Base-by-base conservation (phyloP, 2,329 filamentous ascomycete species). In the Apiospora hydei region DNA sequence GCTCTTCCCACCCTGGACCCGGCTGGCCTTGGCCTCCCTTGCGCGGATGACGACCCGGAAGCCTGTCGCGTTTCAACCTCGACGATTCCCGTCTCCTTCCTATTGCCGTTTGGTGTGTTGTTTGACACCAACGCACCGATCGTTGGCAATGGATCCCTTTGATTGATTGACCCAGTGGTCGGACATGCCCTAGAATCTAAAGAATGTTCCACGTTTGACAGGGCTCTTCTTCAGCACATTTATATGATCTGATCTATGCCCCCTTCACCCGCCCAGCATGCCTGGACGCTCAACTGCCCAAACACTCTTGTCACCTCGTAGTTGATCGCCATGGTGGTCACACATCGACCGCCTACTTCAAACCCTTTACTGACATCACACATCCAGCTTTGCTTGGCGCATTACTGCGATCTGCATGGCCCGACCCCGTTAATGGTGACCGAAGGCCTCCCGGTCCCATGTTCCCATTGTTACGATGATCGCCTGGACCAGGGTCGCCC, bases 391-490 rank as follows among this genome's bases (percentile, higher is more conserved):
- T 92, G 90, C 80, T 86, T 93, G 77, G 91, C 91, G 77, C 90
- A 92, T 80, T 92, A 92, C 79, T 93, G 91, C 85, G 91, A 93
- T 80, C 85, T 89, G 74, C 91, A 93, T 82, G 91, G 91, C 74
- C 91, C 91, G 68, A 92, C 90, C 67, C 90, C 90, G 69, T 81
- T 93, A 72, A 91, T 93, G 88, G 90, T 92, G 77, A 93, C 91
- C 47, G 90, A 93, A 80, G 90, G 90, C 68, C 82, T 91, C 18
- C 88, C 89, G 2, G 88, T 89, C 16, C 85, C 88, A 67, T 93
- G 91, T 78, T 84, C 84, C 72, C 84, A 86, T 76, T 93, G 91
- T 78, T 88, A 85, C 77, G 88, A 91, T 73, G 83, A 84, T 30
- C 74, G 74, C 18, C 75, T 78, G 61, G 80, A 82, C 38, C 75